These are phyloP conservation scores for Phalaenopsis equestris DNA, from an alignment of 106 monocot species.

Conservation along the genomic window DNA sequence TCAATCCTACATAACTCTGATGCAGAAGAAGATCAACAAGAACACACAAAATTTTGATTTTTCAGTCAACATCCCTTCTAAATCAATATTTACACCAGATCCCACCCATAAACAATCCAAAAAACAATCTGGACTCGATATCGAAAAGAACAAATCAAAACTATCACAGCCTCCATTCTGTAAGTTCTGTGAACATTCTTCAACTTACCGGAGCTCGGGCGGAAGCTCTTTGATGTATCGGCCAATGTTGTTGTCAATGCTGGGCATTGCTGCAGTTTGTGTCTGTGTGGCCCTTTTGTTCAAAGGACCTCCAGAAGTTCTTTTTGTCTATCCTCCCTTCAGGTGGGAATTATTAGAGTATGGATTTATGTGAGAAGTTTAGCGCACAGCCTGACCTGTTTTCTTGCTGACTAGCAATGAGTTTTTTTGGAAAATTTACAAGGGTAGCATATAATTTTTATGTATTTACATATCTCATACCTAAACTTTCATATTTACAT, in stretches of 20 bases:
- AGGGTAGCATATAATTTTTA: no score
- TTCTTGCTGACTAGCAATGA: neutral
- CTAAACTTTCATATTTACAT: no score
- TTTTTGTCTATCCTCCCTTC: slow-evolving; percentile 40
- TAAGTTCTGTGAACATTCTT: slow-evolving; percentile 31
- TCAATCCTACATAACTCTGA: slow-evolving; percentile 42
- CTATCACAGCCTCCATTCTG: slow-evolving; percentile 9
- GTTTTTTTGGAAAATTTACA: neutral
- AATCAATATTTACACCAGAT: neutral
- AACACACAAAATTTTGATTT: slow-evolving; percentile 13
- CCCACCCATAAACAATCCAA: neutral
- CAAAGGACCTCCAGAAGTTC: slow-evolving; percentile 45
- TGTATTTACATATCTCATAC: no score
- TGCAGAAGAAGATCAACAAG: slow-evolving; percentile 42
- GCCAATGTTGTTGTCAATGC: slow-evolving; percentile 49
- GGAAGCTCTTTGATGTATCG: slow-evolving; percentile 31
- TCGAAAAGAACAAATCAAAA: slow-evolving; percentile 13
- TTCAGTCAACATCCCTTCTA: slow-evolving; percentile 25
- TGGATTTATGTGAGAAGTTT: slow-evolving; percentile 31
- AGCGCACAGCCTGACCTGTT: neutral
- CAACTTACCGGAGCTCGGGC: neutral
- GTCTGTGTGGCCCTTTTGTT: slow-evolving; percentile 72
- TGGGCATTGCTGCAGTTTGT: slow-evolving; percentile 75
- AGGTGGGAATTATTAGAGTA: slow-evolving; percentile 51
- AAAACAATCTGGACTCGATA: slow-evolving; percentile 9